Evolutionary conservation across 2,329 filamentous ascomycete genomes (phyloP), one percentile per base, ranked within the genome.

Genomic region (Immersiporthe knoxdaviesiana): DNA sequence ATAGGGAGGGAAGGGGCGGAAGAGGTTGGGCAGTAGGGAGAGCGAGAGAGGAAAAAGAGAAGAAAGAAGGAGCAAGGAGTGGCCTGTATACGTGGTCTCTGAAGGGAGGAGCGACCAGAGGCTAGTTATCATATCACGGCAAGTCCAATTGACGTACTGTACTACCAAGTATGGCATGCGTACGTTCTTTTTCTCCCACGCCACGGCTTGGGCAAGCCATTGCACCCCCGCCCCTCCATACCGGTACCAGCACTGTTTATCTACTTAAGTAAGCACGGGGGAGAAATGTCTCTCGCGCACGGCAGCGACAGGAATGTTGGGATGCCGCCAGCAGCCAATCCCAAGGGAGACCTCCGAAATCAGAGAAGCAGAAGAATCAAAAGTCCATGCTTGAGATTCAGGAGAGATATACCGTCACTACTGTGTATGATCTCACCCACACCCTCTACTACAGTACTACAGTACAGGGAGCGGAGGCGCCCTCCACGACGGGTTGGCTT

Each of bases 251-350:
- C 52, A 56, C 24, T 30, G 50, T 54, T 54, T 54, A 54, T 47
- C 44, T 47, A n/a, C n/a, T n/a, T n/a, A n/a, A n/a, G n/a, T n/a
- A 47, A 47, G 44, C 44, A 47, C 21, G 21, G 44, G 65, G 50
- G n/a, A 63, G 35, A 47, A 66, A 32, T 50, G 58, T 62, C 58
- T 62, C 58, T 68, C 68, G 66, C 59, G 27, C 63, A 66, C 67
- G 47, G 63, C 58, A 67, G 7, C 61, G 58, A 62, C 64, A 67
- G 67, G 69, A 65, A 67, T 71, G 69, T 35, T 69, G 35, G 64
- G 18, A 39, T 62, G 63, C 59, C 63, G 66, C 50, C 67, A 70
- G 68, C 54, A 66, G 32, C 30, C n/a, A 30, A 58, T 62, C 50
- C 21, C 58, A 70, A 68, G 69, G 69, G 69, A 70, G 44, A 59